These are phyloP conservation scores for Penicillium silybi DNA, from an alignment of 495 filamentous ascomycete species.

Conservation along the genomic window DNA sequence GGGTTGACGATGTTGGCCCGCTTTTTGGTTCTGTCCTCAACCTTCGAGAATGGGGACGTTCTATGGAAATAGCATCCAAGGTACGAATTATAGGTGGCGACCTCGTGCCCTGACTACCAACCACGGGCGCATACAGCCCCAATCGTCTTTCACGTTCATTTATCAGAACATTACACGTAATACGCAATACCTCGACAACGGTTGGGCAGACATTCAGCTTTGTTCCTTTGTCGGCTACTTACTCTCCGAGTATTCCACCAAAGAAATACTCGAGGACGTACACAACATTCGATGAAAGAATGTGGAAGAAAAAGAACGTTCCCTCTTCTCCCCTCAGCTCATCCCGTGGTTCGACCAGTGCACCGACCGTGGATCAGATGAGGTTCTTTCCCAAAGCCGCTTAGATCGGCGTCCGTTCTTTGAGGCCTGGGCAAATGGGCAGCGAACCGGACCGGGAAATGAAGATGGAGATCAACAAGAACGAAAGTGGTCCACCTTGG, in stretches of 20 bases:
- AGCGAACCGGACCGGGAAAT: neutral
- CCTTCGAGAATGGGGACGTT: neutral
- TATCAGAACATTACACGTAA: neutral
- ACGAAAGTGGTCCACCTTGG: no score
- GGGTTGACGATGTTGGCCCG: conserved; percentile 13
- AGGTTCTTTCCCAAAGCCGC: neutral
- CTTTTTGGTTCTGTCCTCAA: conserved; percentile 7
- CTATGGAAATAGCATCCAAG: neutral
- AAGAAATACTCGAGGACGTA: no score
- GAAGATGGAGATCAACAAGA: neutral
- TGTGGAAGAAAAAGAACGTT: neutral
- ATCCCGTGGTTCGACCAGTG: neutral
- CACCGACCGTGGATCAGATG: neutral
- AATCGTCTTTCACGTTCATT: neutral
- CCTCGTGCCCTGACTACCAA: neutral
- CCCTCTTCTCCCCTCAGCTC: neutral
- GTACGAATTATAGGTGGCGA: neutral
- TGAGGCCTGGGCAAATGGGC: neutral
- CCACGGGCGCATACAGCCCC: neutral
- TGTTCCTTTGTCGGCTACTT: neutral
- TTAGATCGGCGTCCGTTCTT: neutral
- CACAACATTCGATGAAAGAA: neutral
- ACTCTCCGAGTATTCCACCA: neutral
- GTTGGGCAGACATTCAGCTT: neutral
- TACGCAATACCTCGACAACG: neutral